Percentiles rank a stretch among this genome's conserved stretches.
These are phyloP conservation scores for Coemansia erecta DNA, from an alignment of 192 early-diverging fungal species.

Conservation along the genomic window DNA sequence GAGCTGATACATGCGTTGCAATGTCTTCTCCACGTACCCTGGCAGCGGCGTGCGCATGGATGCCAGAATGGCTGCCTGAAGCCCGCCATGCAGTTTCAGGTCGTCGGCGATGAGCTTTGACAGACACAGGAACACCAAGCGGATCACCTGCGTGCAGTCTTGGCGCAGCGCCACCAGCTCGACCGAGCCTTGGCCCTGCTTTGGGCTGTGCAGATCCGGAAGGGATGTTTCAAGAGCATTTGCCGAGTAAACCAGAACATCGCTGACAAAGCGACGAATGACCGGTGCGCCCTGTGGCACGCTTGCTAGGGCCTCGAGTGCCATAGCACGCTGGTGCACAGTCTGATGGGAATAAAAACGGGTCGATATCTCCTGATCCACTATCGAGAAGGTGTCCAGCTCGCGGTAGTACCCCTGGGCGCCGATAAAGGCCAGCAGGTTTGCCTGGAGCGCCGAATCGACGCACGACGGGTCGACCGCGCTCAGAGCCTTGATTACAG, in stretches of 20 bases:
- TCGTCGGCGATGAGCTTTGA: conserved; percentile 26
- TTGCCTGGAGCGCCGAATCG: conserved; percentile 23
- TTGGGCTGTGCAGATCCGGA: conserved; percentile 10
- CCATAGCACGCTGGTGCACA: conserved; percentile 28
- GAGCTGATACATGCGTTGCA: conserved; percentile 24
- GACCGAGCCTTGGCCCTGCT: conserved; percentile 22
- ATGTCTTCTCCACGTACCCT: conserved; percentile 20
- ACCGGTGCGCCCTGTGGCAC: conserved; percentile 30
- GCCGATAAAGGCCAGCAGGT: conserved; percentile 37
- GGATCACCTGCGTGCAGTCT: conserved; percentile 37
- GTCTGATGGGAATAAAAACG: conserved; percentile 21
- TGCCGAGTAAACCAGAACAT: conserved; percentile 25
- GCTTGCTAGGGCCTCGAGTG: conserved; percentile 31
- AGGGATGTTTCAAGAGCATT: conserved; percentile 16
- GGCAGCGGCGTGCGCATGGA: conserved; percentile 32
- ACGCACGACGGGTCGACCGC: conserved; percentile 22
- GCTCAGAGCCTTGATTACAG: conserved; percentile 27
- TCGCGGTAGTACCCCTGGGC: conserved; percentile 12
- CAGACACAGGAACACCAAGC: conserved; percentile 38
- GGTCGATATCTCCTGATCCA: neutral
- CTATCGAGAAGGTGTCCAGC: conserved; percentile 11
- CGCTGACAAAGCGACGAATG: conserved; percentile 23
- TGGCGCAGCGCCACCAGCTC: conserved; percentile 35
- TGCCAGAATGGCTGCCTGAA: conserved; percentile 26
- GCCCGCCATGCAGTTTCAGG: neutral